Evolutionary conservation across 208 protist genomes (phyloP), one percentile per base, ranked within the genome.

Genomic region (Acanthamoeba lenticulata): DNA sequence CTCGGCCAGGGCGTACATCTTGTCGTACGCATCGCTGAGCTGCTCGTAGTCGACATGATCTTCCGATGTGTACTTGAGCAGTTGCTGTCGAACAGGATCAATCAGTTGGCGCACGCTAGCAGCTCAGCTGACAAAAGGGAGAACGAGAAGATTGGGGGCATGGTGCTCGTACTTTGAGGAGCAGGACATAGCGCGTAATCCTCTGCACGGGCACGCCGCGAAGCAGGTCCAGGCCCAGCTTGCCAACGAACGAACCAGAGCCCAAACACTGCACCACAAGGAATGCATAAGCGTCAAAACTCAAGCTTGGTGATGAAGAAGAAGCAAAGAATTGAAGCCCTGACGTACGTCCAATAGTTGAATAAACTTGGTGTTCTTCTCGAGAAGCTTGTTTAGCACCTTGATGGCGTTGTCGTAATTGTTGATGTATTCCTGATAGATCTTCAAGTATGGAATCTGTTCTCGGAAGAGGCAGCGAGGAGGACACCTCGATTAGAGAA

Each of bases 391-490:
- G n/a, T 88, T 88, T 3, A 88, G 40, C 29, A 60, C 47, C 52
- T 88, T 57, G 47, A 88, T 88, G 0, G 77, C 45, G 47, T 60
- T 88, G 19, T 88, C 77, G 34, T 88, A 88, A 29, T 88, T 88
- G 34, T 88, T 88, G 47, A 88, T 88, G 77, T 88, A 88, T 29
- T 88, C 77, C 38, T 88, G 77, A 32, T 88, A 88, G 77, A 88
- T 88, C 77, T 88, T 88, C 47, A 88, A 32, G 47, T 88, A 88
- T 6, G 77, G 77, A 24, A 88, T 57, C 77, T 88, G 47, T 19
- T n/a, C 21, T 24, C 15, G 4, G 5, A 27, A 38, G 6, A 38
- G 27, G 77, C 21, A 49, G 34, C 45, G 47, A 3, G 32, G 5
- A n/a, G 24, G 44, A 29, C 7, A 85, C 40, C 9, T 88, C 24